Conservation (phyloP, 345 rosid species). For the Linum trigynum region DNA sequence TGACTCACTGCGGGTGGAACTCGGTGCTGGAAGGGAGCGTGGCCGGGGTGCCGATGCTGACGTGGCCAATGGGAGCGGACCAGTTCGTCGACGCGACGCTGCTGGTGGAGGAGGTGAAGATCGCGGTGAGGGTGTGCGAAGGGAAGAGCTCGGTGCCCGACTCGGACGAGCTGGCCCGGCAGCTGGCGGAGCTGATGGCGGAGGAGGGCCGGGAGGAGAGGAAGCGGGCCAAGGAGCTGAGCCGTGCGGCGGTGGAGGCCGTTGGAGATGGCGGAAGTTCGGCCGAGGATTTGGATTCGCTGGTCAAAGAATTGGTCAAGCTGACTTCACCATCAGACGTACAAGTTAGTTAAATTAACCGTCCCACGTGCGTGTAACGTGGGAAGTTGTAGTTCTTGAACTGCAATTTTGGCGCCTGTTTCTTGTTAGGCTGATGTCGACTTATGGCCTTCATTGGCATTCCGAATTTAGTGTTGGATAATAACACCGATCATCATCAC, state of each 20-base stretch:
- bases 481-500: too few species aligned
- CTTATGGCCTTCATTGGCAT: background rate
- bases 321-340: background rate
- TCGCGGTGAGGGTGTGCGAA: slow-evolving; percentile 38
- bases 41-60: slow-evolving; percentile 44
- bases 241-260: slow-evolving; percentile 37
- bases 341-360: too few species aligned
- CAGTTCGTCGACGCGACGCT: slow-evolving; percentile 39
- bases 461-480: background rate
- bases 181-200: slow-evolving; percentile 24
- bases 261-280: slow-evolving; percentile 40
- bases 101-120: slow-evolving; percentile 44
- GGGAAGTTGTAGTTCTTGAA: background rate
- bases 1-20: slow-evolving; percentile 72
- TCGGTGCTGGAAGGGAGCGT: slow-evolving; percentile 42
- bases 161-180: slow-evolving; percentile 24
- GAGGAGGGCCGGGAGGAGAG: slow-evolving; percentile 15
- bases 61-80: slow-evolving; percentile 66
- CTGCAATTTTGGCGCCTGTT: background rate
- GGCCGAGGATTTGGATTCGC: slow-evolving; percentile 29
- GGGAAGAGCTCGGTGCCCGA: slow-evolving; percentile 33
- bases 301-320: slow-evolving; percentile 22
- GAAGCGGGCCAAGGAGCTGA: slow-evolving; percentile 20
- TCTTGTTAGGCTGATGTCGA: background rate
- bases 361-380: background rate